These are phyloP conservation scores for Boletus subcaerulescens DNA, from an alignment of 768 basidiomycete species.

Conservation along the genomic window DNA sequence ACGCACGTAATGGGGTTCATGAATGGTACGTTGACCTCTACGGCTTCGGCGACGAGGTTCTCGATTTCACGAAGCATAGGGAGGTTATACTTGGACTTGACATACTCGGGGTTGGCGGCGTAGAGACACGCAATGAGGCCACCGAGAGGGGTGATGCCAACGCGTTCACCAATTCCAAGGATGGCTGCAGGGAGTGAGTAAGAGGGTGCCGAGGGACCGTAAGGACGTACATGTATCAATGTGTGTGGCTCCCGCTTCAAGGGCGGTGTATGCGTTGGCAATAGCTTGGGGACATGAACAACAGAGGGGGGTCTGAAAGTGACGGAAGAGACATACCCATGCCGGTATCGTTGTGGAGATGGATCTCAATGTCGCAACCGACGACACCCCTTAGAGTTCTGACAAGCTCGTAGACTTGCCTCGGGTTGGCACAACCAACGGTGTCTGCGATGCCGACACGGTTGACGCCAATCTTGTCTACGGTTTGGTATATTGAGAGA, in stretches of 20 bases:
- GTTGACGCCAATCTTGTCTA: slow-evolving; percentile 99
- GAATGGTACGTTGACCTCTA: slow-evolving; percentile 97
- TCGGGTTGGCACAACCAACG: slow-evolving; percentile 97
- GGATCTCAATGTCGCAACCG: slow-evolving; percentile 95
- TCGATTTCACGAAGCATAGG: slow-evolving; percentile 97
- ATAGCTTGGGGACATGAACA: slow-evolving; percentile 56
- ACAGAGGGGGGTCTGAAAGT: not conserved
- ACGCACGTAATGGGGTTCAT: slow-evolving; percentile 89
- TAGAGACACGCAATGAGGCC: slow-evolving; percentile 96
- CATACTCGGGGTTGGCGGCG: slow-evolving; percentile 96
- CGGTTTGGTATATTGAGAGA: slow-evolving; percentile 97
- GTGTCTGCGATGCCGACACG: slow-evolving; percentile 99
- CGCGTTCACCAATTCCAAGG: slow-evolving; percentile 97
- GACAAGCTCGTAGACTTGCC: slow-evolving; percentile 98
- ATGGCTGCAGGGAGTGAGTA: slow-evolving; percentile 52
- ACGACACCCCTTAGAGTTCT: slow-evolving; percentile 95
- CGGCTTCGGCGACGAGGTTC: slow-evolving; percentile 97
- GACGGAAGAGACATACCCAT: slow-evolving; percentile 56
- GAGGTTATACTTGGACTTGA: slow-evolving; percentile 99
- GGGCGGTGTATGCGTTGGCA: slow-evolving; percentile 96
- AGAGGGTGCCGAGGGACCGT: not conserved
- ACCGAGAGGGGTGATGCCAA: slow-evolving; percentile 97
- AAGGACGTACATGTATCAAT: slow-evolving; percentile 84
- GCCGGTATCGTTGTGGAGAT: slow-evolving; percentile 98
- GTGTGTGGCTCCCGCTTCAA: slow-evolving; percentile 98